Base-by-base conservation (phyloP, 805 yeast genomes). In the Saccharomycopsis oosterbeekiorum region DNA sequence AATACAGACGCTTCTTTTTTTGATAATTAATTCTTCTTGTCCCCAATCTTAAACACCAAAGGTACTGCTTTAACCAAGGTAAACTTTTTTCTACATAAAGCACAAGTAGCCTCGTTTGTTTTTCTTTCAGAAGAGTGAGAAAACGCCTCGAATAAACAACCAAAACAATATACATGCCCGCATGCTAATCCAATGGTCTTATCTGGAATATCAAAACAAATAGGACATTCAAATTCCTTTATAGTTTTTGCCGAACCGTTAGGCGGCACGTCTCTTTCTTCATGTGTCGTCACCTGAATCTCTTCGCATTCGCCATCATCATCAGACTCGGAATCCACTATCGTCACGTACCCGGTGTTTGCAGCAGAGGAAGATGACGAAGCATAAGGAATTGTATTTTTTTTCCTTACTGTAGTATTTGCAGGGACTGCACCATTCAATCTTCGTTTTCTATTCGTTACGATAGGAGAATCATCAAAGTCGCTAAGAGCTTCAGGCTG, bases 101-200 rank as follows among this genome's bases (percentile, higher is more conserved):
- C 75, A 67, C 82, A 78, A 11, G 73, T 74, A 0, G 80, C 80
- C 55, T 67, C 66, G 14, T 62, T 65, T 55, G 69, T 69, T 24
- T 67, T 70, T 50, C 68, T 71, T 12, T 56, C 56, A 67, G 74
- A 78, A 43, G 82, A 82, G 66, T 74, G 76, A 12, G 80, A 78
- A 40, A 80, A 77, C 69, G 78, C 79, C 63, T 75, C 72, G 63
- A 79, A 82, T 4, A 80, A 72, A 67, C 86, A 83, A 34, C 77
- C 78, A 5, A 77, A 73, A 66, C 87, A 83, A 66, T 78, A 82
- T 1, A 80, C 71, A 68, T 83, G 87, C 0, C 87, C 87, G 70
- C 87, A 83, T 0, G 80, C 79, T 2, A 82, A 74, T 17, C 78
- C 78, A 37, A 77, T 75, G 1, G 84, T 78, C 6, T 72, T 66